These are phyloP conservation scores for Vinca major DNA, from an alignment of 305 asterid species.

Conservation along the genomic window DNA sequence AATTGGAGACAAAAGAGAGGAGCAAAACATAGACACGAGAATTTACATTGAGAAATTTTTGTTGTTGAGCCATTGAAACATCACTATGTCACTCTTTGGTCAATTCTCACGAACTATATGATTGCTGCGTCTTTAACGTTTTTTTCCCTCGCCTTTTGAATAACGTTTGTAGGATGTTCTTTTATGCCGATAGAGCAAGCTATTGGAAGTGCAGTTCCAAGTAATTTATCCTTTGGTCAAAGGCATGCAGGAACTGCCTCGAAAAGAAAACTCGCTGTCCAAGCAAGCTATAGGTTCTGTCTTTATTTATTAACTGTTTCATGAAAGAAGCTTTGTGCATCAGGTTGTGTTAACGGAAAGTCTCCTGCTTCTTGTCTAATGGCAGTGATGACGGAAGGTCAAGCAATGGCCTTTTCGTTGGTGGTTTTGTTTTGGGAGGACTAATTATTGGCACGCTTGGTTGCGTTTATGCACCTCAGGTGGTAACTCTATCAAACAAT, in stretches of 20 bases:
- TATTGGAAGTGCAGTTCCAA: conserved; percentile 25
- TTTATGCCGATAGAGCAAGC: conserved; percentile 40
- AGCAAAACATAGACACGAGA: too few species aligned
- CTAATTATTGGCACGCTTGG: conserved; percentile 70
- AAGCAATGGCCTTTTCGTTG: conserved; percentile 41
- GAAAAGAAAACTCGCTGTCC: conserved; percentile 39
- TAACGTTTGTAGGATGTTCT: conserved; percentile 31
- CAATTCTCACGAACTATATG: background rate
- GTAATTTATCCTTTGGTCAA: conserved; percentile 39
- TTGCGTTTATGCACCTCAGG: conserved; percentile 86
- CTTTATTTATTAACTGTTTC: conserved; percentile 2
- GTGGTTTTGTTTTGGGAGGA: conserved; percentile 88
- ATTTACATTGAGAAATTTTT: too few species aligned
- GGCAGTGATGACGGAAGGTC: conserved; percentile 55
- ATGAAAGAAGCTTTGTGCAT: background rate
- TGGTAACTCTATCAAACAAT: conserved; percentile 14
- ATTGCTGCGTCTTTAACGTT: background rate
- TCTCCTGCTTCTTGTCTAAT: conserved; percentile 17
- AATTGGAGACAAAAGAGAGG: too few species aligned
- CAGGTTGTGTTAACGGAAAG: background rate
- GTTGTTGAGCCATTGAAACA: background rate
- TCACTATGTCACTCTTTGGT: background rate
- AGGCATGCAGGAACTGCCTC: conserved; percentile 37
- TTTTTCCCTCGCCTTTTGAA: background rate
- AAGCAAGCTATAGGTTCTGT: conserved; percentile 58